These are phyloP conservation scores for Oleoguttula mirabilis DNA, from an alignment of 495 filamentous ascomycete genomes.

Conservation along the genomic window DNA sequence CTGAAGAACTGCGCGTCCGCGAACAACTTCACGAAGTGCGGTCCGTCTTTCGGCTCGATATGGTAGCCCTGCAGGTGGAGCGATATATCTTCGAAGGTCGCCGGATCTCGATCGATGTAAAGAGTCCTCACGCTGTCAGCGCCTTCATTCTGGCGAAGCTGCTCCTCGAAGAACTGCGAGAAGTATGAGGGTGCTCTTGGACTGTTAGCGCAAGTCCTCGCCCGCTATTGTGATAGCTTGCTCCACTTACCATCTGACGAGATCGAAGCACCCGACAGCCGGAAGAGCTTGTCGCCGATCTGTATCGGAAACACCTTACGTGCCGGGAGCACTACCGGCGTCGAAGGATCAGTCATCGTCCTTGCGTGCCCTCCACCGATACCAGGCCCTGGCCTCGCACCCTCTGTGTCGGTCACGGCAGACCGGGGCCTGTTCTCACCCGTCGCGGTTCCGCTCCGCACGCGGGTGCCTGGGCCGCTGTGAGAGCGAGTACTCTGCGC, in stretches of 20 bases:
- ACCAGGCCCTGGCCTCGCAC: not conserved
- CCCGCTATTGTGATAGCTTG: too few species aligned
- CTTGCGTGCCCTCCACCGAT: not conserved
- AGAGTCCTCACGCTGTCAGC: conserved; percentile 55
- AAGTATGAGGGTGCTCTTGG: conserved; percentile 97
- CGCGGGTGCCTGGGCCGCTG: not conserved
- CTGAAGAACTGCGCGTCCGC: conserved; percentile 95
- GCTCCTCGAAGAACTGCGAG: conserved; percentile 82
- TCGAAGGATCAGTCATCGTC: conserved; percentile 3
- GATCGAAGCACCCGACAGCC: conserved; percentile 85
- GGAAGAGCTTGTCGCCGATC: conserved; percentile 83
- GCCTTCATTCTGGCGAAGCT: conserved; percentile 50
- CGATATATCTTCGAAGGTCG: conserved; percentile 78
- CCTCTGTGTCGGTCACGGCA: not conserved
- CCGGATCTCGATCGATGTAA: conserved; percentile 91
- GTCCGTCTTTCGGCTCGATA: conserved; percentile 65
- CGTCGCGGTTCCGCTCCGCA: not conserved
- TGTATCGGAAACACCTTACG: conserved; percentile 85
- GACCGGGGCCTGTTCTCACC: not conserved
- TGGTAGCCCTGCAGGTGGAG: conserved; percentile 92
- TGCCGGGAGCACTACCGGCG: conserved; percentile 31
- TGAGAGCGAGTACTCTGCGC: not conserved
- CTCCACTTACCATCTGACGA: conserved; percentile 93
- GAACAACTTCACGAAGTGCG: conserved; percentile 82
- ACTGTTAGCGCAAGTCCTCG: too few species aligned